Conservation (phyloP, 2,329 filamentous ascomycete genomes). For the Niveomyces coronatus region DNA sequence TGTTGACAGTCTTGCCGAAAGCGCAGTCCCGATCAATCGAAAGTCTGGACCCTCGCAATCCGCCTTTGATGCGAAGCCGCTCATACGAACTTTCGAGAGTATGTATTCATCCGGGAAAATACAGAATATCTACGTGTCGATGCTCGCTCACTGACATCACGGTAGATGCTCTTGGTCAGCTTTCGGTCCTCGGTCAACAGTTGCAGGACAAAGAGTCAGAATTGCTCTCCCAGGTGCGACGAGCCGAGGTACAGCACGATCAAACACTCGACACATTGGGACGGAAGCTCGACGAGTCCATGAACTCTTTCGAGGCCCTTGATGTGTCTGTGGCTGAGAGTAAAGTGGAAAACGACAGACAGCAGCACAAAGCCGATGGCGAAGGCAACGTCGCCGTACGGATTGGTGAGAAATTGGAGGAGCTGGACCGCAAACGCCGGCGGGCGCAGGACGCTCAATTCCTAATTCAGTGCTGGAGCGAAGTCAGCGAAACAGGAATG, state of each 20-base stretch:
- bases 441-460: slow-evolving; percentile 90
- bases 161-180: slow-evolving; percentile 53
- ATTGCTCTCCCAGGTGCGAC: slow-evolving; percentile 75
- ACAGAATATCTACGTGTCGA: neutral
- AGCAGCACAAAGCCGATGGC: slow-evolving; percentile 31
- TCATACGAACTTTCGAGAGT: slow-evolving; percentile 92
- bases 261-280: slow-evolving; percentile 82
- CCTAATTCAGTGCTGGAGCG: slow-evolving; percentile 91
- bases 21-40: slow-evolving; percentile 66
- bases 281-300: slow-evolving; percentile 81
- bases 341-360: slow-evolving; percentile 25
- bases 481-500: slow-evolving; percentile 83
- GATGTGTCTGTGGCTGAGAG: slow-evolving; percentile 69
- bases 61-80: slow-evolving; percentile 85
- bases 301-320: slow-evolving; percentile 82
- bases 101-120: slow-evolving; percentile 12
- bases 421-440: slow-evolving; percentile 83
- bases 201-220: slow-evolving; percentile 87
- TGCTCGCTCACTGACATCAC: slow-evolving; percentile 11
- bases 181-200: slow-evolving; percentile 67
- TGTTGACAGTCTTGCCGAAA: slow-evolving; percentile 84
- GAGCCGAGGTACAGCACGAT: slow-evolving; percentile 86
- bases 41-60: slow-evolving; percentile 58
- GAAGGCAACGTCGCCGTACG: slow-evolving; percentile 88
- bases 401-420: slow-evolving; percentile 87